Conservation (phyloP, 371 early-diverging fungal genomes). For the Mucor ambiguus region DNA sequence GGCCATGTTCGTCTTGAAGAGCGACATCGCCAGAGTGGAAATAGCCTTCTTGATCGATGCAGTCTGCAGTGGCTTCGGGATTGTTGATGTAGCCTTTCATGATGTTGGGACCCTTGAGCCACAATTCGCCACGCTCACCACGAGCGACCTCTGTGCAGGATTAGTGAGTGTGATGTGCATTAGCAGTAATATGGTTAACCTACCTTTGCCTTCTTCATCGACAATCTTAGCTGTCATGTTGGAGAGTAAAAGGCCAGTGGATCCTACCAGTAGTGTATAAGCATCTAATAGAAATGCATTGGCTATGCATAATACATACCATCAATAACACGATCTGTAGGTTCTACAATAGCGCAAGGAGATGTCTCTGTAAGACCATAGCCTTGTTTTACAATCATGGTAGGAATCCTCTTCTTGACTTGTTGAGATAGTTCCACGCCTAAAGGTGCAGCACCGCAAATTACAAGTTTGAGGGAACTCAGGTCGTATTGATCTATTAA, state of each 20-base stretch:
- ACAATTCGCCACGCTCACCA: slow-evolving; percentile 72
- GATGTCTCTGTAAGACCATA: slow-evolving; percentile 31
- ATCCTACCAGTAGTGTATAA: slow-evolving; percentile 44
- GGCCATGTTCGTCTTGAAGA: slow-evolving; percentile 57
- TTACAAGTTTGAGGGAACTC: slow-evolving; percentile 54
- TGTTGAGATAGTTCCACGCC: slow-evolving; percentile 51
- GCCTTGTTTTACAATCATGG: slow-evolving; percentile 36
- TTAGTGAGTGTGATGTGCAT: background rate
- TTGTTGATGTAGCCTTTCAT: slow-evolving; percentile 79
- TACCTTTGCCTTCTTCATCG: slow-evolving; percentile 60
- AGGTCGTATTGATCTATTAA: slow-evolving; percentile 72
- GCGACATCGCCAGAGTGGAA: slow-evolving; percentile 89
- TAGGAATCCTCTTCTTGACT: slow-evolving; percentile 49
- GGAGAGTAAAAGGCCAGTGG: slow-evolving; percentile 71
- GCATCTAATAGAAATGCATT: background rate
- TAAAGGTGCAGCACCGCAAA: slow-evolving; percentile 89
- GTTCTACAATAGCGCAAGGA: slow-evolving; percentile 20
- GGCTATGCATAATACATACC: slow-evolving; percentile 6
- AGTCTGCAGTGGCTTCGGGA: slow-evolving; percentile 64
- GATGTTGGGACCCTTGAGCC: slow-evolving; percentile 81
- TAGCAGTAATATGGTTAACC: background rate
- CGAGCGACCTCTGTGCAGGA: slow-evolving; percentile 50
- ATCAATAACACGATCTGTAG: slow-evolving; percentile 15
- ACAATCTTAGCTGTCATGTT: slow-evolving; percentile 71
- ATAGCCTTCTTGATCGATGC: slow-evolving; percentile 65